Percentiles rank a stretch among this genome's conserved stretches.
Evolutionary conservation across 345 rosid species (phyloP).

Genomic region (Populus nigra): DNA sequence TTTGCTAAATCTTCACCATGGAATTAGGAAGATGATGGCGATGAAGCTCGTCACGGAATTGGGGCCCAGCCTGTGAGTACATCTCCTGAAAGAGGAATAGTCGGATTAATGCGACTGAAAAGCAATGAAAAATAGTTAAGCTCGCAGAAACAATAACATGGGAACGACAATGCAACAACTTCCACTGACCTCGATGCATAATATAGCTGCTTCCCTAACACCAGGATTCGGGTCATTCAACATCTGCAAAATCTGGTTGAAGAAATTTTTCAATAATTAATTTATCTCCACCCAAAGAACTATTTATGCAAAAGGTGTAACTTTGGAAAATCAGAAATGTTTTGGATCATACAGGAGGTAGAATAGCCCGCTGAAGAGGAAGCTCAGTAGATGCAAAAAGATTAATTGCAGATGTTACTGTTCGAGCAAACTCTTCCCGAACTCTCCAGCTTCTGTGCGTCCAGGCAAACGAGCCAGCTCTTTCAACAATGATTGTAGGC

Average conservation of each 20-base stretch:
- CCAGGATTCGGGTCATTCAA: slow-evolving; percentile 79
- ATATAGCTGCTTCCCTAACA: slow-evolving; percentile 89
- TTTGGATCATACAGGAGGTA: slow-evolving; percentile 66
- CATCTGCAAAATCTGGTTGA: slow-evolving; percentile 80
- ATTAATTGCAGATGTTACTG: slow-evolving; percentile 86
- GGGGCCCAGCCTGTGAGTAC: slow-evolving; percentile 85
- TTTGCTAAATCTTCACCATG: slow-evolving; percentile 53
- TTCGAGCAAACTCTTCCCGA: slow-evolving; percentile 90
- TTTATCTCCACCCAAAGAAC: neutral
- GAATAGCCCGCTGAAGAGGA: slow-evolving; percentile 93
- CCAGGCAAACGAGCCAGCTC: slow-evolving; percentile 99
- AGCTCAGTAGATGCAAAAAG: slow-evolving; percentile 94
- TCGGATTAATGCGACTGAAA: neutral
- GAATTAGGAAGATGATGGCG: slow-evolving; percentile 83
- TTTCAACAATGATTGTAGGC: slow-evolving; percentile 92
- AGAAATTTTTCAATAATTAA: slow-evolving; percentile 10
- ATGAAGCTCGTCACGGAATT: slow-evolving; percentile 95
- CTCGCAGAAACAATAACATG: neutral
- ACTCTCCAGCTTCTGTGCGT: slow-evolving; percentile 95
- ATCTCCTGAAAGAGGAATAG: slow-evolving; percentile 66
- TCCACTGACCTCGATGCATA: slow-evolving; percentile 78
- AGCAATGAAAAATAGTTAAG: neutral
- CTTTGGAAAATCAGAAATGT: slow-evolving; percentile 2
- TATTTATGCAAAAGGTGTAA: neutral
- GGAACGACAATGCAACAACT: neutral